Evolutionary conservation across 768 basidiomycete species (phyloP).

Genomic region (Scleroderma citrinum): DNA sequence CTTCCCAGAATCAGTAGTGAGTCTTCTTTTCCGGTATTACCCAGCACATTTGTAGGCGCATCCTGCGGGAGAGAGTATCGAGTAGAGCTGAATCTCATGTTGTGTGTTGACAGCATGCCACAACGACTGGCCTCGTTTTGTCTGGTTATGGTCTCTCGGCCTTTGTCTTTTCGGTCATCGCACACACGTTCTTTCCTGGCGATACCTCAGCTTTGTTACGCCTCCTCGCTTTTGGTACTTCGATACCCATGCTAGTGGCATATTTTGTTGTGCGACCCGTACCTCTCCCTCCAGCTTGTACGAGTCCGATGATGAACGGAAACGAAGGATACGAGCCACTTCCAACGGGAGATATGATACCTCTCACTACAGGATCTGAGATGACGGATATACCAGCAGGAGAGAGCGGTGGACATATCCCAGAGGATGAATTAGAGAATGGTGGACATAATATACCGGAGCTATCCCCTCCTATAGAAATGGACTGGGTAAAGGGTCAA

Average conservation of each 20-base stretch:
- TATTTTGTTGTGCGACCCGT: conserved; percentile 64
- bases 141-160: conserved; percentile 90
- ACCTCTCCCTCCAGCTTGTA: conserved; percentile 33
- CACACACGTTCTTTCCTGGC: conserved; percentile 66
- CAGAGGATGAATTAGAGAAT: neutral
- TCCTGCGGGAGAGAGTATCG: neutral
- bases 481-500: neutral
- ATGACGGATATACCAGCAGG: neutral
- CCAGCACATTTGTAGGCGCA: neutral
- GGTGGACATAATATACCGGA: too few relatives aligned
- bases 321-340: neutral
- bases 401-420: neutral
- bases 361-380: neutral
- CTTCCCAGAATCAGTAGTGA: conserved; percentile 62
- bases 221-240: conserved; percentile 71
- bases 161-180: conserved; percentile 78
- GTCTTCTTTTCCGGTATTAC: conserved; percentile 15
- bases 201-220: conserved; percentile 74
- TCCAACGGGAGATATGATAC: neutral
- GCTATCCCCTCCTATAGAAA: neutral
- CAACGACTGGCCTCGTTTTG: conserved; percentile 70
- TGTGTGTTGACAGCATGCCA: conserved; percentile 51
- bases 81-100: conserved; percentile 2
- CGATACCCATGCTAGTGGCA: conserved; percentile 75
- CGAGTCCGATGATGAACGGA: conserved; percentile 26